A percentile compares a stretch with the other conserved stretches of the same genome.
Conservation (phyloP, 2,329 filamentous ascomycete species). For the Talaromyces sp. region DNA sequence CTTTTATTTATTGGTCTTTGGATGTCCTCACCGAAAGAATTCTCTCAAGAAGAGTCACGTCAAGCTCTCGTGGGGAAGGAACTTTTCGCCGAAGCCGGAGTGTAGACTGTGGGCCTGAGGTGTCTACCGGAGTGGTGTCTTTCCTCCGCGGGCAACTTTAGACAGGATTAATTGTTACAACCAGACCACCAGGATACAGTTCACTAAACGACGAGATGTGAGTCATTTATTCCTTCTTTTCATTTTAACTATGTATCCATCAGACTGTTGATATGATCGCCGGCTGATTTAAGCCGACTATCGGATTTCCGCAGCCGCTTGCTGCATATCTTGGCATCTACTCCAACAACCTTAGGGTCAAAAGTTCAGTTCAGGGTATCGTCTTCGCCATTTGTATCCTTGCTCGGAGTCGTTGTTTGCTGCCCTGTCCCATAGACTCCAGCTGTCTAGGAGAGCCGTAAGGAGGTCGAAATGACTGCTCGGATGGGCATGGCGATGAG, state of each 20-base stretch:
- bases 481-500: constrained; percentile 3
- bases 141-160: constrained; percentile 1
- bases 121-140: neutral
- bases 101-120: neutral
- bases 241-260: too few species aligned
- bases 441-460: constrained; percentile 38
- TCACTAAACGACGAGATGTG: too few species aligned
- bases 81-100: constrained; percentile 7
- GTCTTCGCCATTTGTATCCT: constrained; percentile 30
- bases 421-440: constrained; percentile 32
- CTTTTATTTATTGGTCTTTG: neutral
- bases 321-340: neutral
- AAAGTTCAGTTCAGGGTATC: constrained; percentile 38
- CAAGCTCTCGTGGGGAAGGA: neutral
- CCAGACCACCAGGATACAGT: too few species aligned
- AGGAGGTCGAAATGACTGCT: constrained; percentile 39
- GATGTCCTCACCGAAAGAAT: neutral
- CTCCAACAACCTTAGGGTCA: neutral
- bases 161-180: too few species aligned
- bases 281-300: neutral
- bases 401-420: constrained; percentile 18
- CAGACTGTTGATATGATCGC: neutral
- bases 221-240: too few species aligned
- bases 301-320: neutral
- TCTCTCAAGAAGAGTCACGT: neutral